These are phyloP conservation scores for Ramalina peruviana DNA, from an alignment of 495 filamentous ascomycete species.

Conservation along the genomic window DNA sequence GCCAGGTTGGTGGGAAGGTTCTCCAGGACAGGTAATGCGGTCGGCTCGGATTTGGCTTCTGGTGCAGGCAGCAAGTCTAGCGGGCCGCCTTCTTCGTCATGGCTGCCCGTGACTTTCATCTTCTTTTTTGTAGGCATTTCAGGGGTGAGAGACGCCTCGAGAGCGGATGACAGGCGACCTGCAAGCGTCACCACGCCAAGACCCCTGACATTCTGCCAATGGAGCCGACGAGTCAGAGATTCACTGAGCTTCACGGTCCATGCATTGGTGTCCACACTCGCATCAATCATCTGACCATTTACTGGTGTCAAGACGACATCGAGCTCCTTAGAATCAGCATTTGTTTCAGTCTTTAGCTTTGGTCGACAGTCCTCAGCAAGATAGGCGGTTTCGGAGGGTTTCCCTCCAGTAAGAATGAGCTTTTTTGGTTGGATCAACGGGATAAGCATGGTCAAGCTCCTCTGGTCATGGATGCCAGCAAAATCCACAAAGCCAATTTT, in stretches of 20 bases:
- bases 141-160: slow-evolving; percentile 29
- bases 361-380: slow-evolving; percentile 72
- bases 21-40: slow-evolving; percentile 53
- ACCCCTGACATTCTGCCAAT: slow-evolving; percentile 87
- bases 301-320: slow-evolving; percentile 66
- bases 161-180: slow-evolving; percentile 38
- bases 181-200: slow-evolving; percentile 81
- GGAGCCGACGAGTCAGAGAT: slow-evolving; percentile 62
- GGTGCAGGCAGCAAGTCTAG: slow-evolving; percentile 15
- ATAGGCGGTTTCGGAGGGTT: slow-evolving; percentile 55
- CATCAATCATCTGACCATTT: slow-evolving; percentile 59
- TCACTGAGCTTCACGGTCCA: slow-evolving; percentile 89
- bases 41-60: slow-evolving; percentile 12
- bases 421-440: slow-evolving; percentile 90
- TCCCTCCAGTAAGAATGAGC: slow-evolving; percentile 75
- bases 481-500: slow-evolving; percentile 83
- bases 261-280: slow-evolving; percentile 93
- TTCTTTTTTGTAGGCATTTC: slow-evolving; percentile 40
- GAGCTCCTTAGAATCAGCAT: slow-evolving; percentile 25
- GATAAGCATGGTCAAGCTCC: slow-evolving; percentile 84
- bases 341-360: slow-evolving; percentile 41
- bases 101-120: slow-evolving; percentile 42
- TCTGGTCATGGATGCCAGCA: slow-evolving; percentile 80
- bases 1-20: slow-evolving; percentile 62
- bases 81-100: slow-evolving; percentile 21